Conservation (phyloP, 2,329 filamentous ascomycete genomes). For the Microascus cirrosus region DNA sequence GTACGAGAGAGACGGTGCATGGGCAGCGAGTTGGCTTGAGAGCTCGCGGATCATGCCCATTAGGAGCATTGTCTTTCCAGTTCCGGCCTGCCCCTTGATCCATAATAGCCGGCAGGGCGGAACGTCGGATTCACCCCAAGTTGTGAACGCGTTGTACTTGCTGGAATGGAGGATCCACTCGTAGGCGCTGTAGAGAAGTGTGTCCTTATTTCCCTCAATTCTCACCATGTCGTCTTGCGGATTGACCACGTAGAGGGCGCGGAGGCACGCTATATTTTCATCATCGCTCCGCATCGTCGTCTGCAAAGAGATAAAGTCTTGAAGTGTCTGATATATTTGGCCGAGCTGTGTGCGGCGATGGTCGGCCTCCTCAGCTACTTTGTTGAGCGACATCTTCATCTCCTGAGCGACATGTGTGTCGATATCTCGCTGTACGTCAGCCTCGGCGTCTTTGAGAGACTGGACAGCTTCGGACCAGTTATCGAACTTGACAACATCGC, state of each 20-base stretch:
- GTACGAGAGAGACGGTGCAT: slow-evolving; percentile 9
- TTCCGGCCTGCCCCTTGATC: slow-evolving; percentile 25
- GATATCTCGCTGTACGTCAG: too few species aligned
- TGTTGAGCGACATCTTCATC: too few species aligned
- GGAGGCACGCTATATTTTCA: slow-evolving; percentile 12
- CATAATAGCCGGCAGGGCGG: slow-evolving; percentile 21
- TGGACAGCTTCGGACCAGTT: too few species aligned
- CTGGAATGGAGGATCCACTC: slow-evolving; percentile 20
- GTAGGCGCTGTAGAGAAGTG: slow-evolving; percentile 18
- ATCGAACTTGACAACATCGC: too few species aligned
- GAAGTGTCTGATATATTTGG: slow-evolving; percentile 6
- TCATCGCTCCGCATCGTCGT: slow-evolving; percentile 7
- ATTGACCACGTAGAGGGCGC: slow-evolving; percentile 15
- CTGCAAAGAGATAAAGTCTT: slow-evolving; percentile 8
- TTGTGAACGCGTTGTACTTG: slow-evolving; percentile 6
- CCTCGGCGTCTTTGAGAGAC: too few species aligned
- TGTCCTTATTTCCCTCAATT: slow-evolving; percentile 22
- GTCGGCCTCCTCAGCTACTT: too few species aligned
- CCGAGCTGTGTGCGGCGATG: too few species aligned
- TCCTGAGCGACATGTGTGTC: too few species aligned
- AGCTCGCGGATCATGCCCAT: slow-evolving; percentile 25
- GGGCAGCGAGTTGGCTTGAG: not conserved
- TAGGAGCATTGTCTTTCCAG: slow-evolving; percentile 31
- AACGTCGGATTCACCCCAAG: too few species aligned
- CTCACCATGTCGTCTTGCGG: slow-evolving; percentile 20